These are phyloP conservation scores for Aaosphaeria pasadenensis DNA, from an alignment of 2,329 filamentous ascomycete genomes.

Conservation along the genomic window DNA sequence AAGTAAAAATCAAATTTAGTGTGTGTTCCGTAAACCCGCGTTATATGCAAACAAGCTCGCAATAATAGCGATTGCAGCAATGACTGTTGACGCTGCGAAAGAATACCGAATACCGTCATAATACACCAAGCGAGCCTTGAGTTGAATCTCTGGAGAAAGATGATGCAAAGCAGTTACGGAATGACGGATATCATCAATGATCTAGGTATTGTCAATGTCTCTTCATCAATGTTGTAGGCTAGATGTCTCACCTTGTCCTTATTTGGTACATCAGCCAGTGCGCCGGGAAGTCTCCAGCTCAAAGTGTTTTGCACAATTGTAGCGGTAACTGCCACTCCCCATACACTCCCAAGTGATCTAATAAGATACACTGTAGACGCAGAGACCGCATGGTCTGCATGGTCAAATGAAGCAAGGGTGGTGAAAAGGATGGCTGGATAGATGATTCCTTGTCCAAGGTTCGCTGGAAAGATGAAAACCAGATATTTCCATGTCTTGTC, in stretches of 20 bases:
- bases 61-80: conserved; percentile 50
- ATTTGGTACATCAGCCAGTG: conserved; percentile 54
- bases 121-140: conserved; percentile 57
- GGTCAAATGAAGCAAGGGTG: conserved; percentile 60
- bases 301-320: conserved; percentile 63
- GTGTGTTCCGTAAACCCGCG: conserved; percentile 11
- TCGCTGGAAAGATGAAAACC: conserved; percentile 45
- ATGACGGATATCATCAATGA: conserved; percentile 61
- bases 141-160: conserved; percentile 56
- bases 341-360: conserved; percentile 61
- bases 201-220: conserved; percentile 34
- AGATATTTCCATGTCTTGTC: conserved; percentile 46
- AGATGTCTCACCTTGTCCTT: conserved; percentile 52
- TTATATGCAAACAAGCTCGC: conserved; percentile 43
- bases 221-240: neutral
- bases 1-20: neutral
- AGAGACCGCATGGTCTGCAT: conserved; percentile 62
- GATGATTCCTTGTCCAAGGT: conserved; percentile 46
- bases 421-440: conserved; percentile 57
- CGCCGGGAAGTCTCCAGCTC: conserved; percentile 52
- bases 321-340: conserved; percentile 62
- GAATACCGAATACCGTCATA: conserved; percentile 58
- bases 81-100: conserved; percentile 54
- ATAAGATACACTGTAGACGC: conserved; percentile 63
- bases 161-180: conserved; percentile 56